phyloP scores from a whole-genome alignment of 805 yeast species.

The Yueomyces sp. region DNA sequence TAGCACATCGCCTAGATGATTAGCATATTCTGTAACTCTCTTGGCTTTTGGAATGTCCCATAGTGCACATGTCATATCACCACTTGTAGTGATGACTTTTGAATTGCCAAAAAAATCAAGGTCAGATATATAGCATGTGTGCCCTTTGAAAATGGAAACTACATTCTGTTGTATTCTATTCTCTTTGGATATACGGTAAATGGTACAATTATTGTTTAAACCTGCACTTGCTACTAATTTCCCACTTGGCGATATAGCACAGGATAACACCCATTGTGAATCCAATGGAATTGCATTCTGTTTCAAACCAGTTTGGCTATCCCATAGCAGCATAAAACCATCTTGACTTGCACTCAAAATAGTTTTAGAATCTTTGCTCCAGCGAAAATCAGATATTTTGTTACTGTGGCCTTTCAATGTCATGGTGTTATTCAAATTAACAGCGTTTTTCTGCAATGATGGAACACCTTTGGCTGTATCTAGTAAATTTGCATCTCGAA shows the following conservation, averaged over 20 bases:
- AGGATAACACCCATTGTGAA: slow-evolving; percentile 66
- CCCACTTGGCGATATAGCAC: slow-evolving; percentile 60
- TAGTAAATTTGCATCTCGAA: slow-evolving; percentile 33
- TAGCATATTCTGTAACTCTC: slow-evolving; percentile 39
- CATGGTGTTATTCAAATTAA: slow-evolving; percentile 27
- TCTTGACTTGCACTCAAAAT: slow-evolving; percentile 73
- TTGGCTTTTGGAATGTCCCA: slow-evolving; percentile 68
- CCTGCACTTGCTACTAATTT: slow-evolving; percentile 69
- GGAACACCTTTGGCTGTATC: slow-evolving; percentile 24
- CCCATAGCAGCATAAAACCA: slow-evolving; percentile 79
- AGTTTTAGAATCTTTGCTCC: slow-evolving; percentile 51
- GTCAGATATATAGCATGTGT: slow-evolving; percentile 69
- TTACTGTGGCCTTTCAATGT: slow-evolving; percentile 46
- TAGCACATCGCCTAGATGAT: slow-evolving; percentile 63
- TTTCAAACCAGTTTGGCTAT: slow-evolving; percentile 57
- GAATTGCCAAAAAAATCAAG: slow-evolving; percentile 50
- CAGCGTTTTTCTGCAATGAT: slow-evolving; percentile 7
- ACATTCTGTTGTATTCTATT: slow-evolving; percentile 29
- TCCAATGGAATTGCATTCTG: slow-evolving; percentile 57
- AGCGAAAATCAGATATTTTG: slow-evolving; percentile 54
- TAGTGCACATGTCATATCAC: slow-evolving; percentile 64
- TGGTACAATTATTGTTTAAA: slow-evolving; percentile 62
- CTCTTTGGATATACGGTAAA: slow-evolving; percentile 36
- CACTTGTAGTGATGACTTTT: slow-evolving; percentile 55
- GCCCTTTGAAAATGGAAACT: slow-evolving; percentile 57